These are phyloP conservation scores for Scheffersomyces lignicola DNA, from an alignment of 1,139 yeast species.

Conservation along the genomic window DNA sequence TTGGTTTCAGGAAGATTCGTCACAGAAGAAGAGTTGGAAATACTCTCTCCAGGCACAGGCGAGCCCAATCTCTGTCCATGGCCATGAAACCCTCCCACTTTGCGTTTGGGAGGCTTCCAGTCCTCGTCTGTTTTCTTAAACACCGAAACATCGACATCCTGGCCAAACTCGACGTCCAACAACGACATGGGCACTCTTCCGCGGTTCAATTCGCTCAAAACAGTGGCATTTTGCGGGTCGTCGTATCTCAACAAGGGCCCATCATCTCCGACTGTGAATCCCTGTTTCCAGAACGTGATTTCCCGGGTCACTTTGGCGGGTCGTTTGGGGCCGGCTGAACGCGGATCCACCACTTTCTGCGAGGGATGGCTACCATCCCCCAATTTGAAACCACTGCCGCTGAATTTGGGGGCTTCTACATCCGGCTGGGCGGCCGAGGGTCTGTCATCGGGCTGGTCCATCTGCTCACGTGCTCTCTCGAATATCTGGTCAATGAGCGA, in stretches of 20 bases:
- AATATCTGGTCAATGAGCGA: constrained; percentile 48
- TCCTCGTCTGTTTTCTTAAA: constrained; percentile 79
- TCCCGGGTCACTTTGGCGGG: constrained; percentile 63
- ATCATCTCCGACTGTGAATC: constrained; percentile 91
- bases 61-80: constrained; percentile 88
- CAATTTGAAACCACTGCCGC: constrained; percentile 78
- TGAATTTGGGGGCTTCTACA: constrained; percentile 31
- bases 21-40: constrained; percentile 18
- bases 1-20: constrained; percentile 4
- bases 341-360: constrained; percentile 31
- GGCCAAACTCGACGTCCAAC: constrained; percentile 82
- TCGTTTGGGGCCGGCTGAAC: constrained; percentile 26
- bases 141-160: constrained; percentile 95
- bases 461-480: constrained; percentile 45
- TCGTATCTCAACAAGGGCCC: constrained; percentile 85
- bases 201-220: constrained; percentile 75
- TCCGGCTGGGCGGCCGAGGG: constrained; percentile 31
- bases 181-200: constrained; percentile 93
- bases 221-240: constrained; percentile 80
- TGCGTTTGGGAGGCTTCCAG: constrained; percentile 69
- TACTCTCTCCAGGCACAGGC: constrained; percentile 73
- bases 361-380: constrained; percentile 63
- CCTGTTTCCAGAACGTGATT: constrained; percentile 94
- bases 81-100: constrained; percentile 73
- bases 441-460: constrained; percentile 45